Base-by-base conservation (phyloP, 345 rosid species). In the Corchorus olitorius region DNA sequence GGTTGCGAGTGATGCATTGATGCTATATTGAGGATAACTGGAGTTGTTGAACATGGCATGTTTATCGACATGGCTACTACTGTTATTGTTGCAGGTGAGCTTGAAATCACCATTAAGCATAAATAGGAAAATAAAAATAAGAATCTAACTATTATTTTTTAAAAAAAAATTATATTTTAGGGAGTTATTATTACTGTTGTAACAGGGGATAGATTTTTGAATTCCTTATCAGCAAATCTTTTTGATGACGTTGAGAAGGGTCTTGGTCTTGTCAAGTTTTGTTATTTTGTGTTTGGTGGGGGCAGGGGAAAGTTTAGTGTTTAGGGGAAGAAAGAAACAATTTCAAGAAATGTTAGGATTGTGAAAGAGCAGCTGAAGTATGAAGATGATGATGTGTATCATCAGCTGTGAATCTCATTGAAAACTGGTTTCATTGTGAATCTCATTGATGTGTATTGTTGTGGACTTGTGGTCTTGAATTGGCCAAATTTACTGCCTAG, bases 21-120 rank as follows among this genome's bases (percentile, higher is more conserved):
- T 81, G 89, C 87, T 0, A 91, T 94, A 53, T 52, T 90, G 81
- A 81, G 97, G 83, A 76, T 94, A 12, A 81, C 98, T 8, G 92
- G 98, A 1, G 98, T 91, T 33, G 95, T 93, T 55, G 98, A 94
- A 82, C 98, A 94, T 73, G 98, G 98, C 0, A 91, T 94, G 98
- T 94, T 94, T 81, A 83, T 94, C 19, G 98, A 82, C 70, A 94
- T 94, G 98, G 27, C 27, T 27, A 27, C 27, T 27, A 27, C 27
- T 27, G 27, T 27, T 27, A 27, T 27, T 27, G 27, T 27, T 27
- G 27, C 27, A 27, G 27, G 27, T 27, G 27, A 27, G 27, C 27
- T 27, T 27, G 98, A 97, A 43, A 83, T 93, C 33, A 82, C 85
- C 62, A 80, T 93, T 76, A 91, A 86, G 87, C 74, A 88, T 34